Evolutionary conservation across 176 grass and related monocot genomes (phyloP), one percentile per base, ranked within the genome.

Genomic region (Paspalum vaginatum): DNA sequence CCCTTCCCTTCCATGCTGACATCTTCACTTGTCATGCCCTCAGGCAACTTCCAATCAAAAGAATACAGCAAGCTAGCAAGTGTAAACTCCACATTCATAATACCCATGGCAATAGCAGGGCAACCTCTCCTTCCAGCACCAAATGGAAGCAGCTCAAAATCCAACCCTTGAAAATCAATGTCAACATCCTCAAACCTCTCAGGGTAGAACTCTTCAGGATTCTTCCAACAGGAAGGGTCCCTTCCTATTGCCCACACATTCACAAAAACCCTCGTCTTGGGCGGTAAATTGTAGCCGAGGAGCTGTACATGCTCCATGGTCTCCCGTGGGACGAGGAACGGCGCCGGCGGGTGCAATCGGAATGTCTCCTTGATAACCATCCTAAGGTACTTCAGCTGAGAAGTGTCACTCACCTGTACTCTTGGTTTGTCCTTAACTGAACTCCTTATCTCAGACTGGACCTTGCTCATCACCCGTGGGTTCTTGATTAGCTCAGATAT

Each of bases 41-140:
- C 8, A 0, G 72, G 85, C 18, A 87, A 61, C 16, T 37, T 47
- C 79, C 85, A 87, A 26, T 82, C 55, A 12, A 87, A 78, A 16
- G 27, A 82, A 32, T 87, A 59, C 22, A 87, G 37, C 64, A 87
- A 60, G 16, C 58, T 87, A 4, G 65, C 72, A 15, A 82, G 79
- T 22, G 38, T 73, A 37, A 86, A 71, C 59, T 75, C 84, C 61
- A 80, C 78, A 14, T 45, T 75, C 8, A 49, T 64, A 12, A 48
- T 2, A 6, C 58, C 77, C 80, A 82, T 82, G 13, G 68, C 16
- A 17, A 81, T 70, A 0, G 65, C 42, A 70, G 68, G 45, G 68
- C 68, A 70, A 0, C 49, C 50, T 45, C 68, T 16, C 22, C 68
- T 12, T 70, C 45, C 45, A 32, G 45, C 68, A 2, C 68, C 68